Percentiles rank a stretch among this genome's conserved stretches.
Conservation (phyloP, 768 basidiomycete genomes). For the Candolleomyces aberdarensis region DNA sequence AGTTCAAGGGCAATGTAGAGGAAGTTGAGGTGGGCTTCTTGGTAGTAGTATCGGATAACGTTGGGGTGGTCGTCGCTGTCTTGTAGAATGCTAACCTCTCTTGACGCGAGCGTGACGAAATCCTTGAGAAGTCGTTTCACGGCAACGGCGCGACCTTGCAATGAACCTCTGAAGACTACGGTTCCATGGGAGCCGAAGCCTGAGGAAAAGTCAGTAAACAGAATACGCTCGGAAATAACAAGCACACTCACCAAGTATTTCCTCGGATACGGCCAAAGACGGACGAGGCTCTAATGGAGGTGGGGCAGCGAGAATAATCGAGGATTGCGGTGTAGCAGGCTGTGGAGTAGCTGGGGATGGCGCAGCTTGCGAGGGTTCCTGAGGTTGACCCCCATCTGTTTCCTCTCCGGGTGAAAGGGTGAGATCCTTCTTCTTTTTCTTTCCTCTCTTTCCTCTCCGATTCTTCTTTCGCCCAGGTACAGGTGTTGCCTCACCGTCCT, state of each 20-base stretch:
- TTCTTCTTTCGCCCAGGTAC: constrained; percentile 45
- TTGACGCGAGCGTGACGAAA: constrained; percentile 90
- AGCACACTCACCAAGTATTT: constrained; percentile 57
- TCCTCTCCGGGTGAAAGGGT: constrained; percentile 33
- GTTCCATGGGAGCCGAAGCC: constrained; percentile 97
- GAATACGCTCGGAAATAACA: background rate
- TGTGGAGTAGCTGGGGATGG: background rate
- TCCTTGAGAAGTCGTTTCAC: constrained; percentile 95
- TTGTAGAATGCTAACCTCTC: constrained; percentile 92
- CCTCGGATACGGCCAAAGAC: constrained; percentile 70
- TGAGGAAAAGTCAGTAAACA: constrained; percentile 24
- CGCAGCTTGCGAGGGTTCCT: background rate
- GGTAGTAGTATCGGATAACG: constrained; percentile 97
- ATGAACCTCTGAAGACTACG: constrained; percentile 88
- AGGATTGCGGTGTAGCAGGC: background rate
- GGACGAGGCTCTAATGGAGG: constrained; percentile 28
- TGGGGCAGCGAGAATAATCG: constrained; percentile 20
- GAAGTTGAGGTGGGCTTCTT: constrained; percentile 91
- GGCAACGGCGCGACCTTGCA: constrained; percentile 98
- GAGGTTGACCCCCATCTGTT: constrained; percentile 14
- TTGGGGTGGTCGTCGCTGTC: constrained; percentile 98
- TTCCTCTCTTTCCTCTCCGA: constrained; percentile 50
- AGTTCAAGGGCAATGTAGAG: constrained; percentile 97
- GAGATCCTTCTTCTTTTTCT: constrained; percentile 43
- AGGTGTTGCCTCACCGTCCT: constrained; percentile 28